phyloP scores from a whole-genome alignment of 768 basidiomycete genomes.

The Artomyces pyxidatus region DNA sequence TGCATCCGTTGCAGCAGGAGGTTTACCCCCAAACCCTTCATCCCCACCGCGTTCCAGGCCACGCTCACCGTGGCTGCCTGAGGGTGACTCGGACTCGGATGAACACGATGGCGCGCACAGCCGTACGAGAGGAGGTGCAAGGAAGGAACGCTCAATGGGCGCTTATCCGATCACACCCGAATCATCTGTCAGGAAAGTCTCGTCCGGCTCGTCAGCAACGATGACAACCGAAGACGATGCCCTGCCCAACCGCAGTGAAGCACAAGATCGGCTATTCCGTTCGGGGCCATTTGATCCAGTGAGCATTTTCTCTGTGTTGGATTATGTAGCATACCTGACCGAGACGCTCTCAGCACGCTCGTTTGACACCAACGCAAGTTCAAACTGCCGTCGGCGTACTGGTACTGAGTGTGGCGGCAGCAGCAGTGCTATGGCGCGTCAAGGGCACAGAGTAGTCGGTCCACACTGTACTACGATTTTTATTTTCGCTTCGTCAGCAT shows the following conservation, averaged over 20 bases:
- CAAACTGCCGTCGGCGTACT: slow-evolving; percentile 16
- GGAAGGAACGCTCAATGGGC: slow-evolving; percentile 6
- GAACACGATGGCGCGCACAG: slow-evolving; percentile 4
- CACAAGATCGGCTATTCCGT: neutral
- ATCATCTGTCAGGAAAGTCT: slow-evolving; percentile 13
- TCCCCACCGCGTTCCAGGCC: slow-evolving; percentile 9
- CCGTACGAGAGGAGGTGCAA: slow-evolving; percentile 5
- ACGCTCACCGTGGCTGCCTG: slow-evolving; percentile 15
- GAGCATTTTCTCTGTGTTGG: neutral
- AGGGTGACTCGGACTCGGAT: slow-evolving; percentile 15
- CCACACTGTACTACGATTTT: slow-evolving; percentile 7
- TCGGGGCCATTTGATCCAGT: slow-evolving; percentile 4
- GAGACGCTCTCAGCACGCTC: slow-evolving; percentile 2
- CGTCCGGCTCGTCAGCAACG: slow-evolving; percentile 14
- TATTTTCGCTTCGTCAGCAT: slow-evolving; percentile 10
- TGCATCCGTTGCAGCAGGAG: slow-evolving; percentile 14
- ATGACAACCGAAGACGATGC: slow-evolving; percentile 11
- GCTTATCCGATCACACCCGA: slow-evolving; percentile 16
- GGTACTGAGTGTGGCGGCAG: slow-evolving; percentile 15
- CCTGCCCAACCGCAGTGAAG: neutral
- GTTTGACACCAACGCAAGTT: slow-evolving; percentile 8
- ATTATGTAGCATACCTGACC: neutral
- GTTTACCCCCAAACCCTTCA: slow-evolving; percentile 10
- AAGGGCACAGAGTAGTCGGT: slow-evolving; percentile 10
- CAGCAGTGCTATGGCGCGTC: slow-evolving; percentile 15